Conservation (phyloP, 1,139 yeast species). For the Diutina siamensis region DNA sequence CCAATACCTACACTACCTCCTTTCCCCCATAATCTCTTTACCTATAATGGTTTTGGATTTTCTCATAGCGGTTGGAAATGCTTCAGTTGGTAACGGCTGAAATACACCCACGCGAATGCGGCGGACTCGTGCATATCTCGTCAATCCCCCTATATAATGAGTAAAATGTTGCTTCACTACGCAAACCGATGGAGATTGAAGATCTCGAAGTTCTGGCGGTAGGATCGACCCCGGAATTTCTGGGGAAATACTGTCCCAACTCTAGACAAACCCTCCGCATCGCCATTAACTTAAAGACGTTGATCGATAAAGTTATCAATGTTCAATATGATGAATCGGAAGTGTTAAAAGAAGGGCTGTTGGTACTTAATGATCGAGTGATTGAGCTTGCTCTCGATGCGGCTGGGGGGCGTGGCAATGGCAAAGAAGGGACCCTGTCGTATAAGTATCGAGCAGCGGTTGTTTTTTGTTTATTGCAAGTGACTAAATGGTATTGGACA, state of each 20-base stretch:
- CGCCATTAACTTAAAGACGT: slow-evolving; percentile 58
- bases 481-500: slow-evolving; percentile 68
- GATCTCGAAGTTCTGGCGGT: neutral
- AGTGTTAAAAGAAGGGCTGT: slow-evolving; percentile 47
- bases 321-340: slow-evolving; percentile 41
- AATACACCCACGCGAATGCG: no score
- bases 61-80: no score
- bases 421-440: slow-evolving; percentile 43
- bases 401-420: slow-evolving; percentile 71
- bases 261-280: slow-evolving; percentile 64
- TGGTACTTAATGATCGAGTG: slow-evolving; percentile 49
- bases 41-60: no score
- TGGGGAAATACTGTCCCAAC: slow-evolving; percentile 20
- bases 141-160: no score
- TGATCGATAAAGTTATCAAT: slow-evolving; percentile 65
- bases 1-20: no score
- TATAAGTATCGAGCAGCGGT: slow-evolving; percentile 56
- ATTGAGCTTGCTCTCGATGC: slow-evolving; percentile 53
- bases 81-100: no score
- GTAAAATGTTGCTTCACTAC: neutral
- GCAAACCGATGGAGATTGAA: neutral
- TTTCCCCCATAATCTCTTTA: no score
- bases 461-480: slow-evolving; percentile 60
- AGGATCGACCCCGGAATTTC: neutral
- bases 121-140: no score